Percentiles rank a stretch among this genome's conserved stretches.
phyloP scores from a whole-genome alignment of 805 yeast genomes.

The Barnettozyma wickerhamii region DNA sequence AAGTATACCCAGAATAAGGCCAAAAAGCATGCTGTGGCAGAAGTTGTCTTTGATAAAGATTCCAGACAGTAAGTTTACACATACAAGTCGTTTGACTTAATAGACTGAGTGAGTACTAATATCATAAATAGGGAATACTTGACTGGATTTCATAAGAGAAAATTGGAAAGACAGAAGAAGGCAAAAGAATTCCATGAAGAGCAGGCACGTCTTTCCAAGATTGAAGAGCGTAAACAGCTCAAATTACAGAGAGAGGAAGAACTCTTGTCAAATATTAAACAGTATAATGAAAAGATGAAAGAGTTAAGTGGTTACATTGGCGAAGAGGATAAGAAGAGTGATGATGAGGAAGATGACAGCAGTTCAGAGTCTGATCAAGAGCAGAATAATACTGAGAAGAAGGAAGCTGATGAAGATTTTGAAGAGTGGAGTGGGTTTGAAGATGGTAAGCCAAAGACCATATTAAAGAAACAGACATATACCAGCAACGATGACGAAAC shows the following conservation, averaged over 20 bases:
- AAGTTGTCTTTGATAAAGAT: conserved; percentile 78
- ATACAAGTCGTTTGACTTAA: too few relatives aligned
- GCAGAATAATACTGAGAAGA: conserved; percentile 14
- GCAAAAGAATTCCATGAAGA: conserved; percentile 77
- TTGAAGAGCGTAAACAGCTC: conserved; percentile 67
- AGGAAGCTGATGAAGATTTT: conserved; percentile 11
- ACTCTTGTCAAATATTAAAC: conserved; percentile 57
- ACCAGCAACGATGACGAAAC: conserved; percentile 30
- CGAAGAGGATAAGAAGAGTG: conserved; percentile 14
- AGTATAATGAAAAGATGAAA: conserved; percentile 45
- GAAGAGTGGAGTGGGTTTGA: conserved; percentile 40
- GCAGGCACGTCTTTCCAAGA: conserved; percentile 63
- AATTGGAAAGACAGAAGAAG: conserved; percentile 79
- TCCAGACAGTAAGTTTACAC: conserved; percentile 45
- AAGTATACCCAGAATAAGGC: conserved; percentile 67
- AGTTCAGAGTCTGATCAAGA: conserved; percentile 29
- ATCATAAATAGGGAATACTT: conserved; percentile 53
- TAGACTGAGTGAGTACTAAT: not conserved
- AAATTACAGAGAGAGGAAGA: conserved; percentile 69
- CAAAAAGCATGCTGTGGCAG: conserved; percentile 68
- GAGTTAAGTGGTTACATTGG: conserved; percentile 22
- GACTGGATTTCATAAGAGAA: conserved; percentile 95
- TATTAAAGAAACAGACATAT: conserved; percentile 24
- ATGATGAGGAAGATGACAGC: conserved; percentile 17
- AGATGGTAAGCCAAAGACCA: conserved; percentile 26